Evolutionary conservation across 169 alveolate genomes (phyloP).

Genomic region (Cryptosporidium xiaoi): DNA sequence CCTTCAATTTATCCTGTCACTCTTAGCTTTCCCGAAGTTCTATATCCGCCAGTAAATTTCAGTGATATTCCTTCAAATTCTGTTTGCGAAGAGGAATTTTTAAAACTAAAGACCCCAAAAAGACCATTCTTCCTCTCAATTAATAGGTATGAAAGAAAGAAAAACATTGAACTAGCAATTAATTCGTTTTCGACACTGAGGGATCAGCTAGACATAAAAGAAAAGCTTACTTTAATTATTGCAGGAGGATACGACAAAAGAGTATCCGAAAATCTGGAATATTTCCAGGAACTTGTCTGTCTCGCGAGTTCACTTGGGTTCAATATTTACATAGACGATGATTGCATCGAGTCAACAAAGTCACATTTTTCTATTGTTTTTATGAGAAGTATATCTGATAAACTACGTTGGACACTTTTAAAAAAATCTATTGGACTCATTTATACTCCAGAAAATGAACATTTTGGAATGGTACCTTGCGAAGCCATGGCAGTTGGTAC

Average conservation of each 20-base stretch:
- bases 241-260: conserved; percentile 94
- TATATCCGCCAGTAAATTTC: conserved; percentile 83
- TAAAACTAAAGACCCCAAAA: conserved; percentile 49
- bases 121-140: conserved; percentile 81
- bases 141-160: conserved; percentile 91
- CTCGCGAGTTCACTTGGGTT: conserved; percentile 69
- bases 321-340: conserved; percentile 35
- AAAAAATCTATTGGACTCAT: conserved; percentile 85
- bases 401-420: conserved; percentile 83
- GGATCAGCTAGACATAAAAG: conserved; percentile 45
- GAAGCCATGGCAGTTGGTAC: conserved; percentile 91
- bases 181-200: conserved; percentile 83
- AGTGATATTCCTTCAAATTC: conserved; percentile 78
- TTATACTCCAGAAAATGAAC: conserved; percentile 95
- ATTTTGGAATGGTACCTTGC: conserved; percentile 95
- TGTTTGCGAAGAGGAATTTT: conserved; percentile 75
- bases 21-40: conserved; percentile 79
- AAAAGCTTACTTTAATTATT: conserved; percentile 80
- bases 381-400: conserved; percentile 85
- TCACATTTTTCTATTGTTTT: conserved; percentile 81
- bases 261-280: conserved; percentile 86
- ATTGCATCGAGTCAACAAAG: conserved; percentile 45
- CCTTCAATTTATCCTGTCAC: conserved; percentile 28
- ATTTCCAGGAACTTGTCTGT: conserved; percentile 80
- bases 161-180: conserved; percentile 88